These are phyloP conservation scores for Triangularia verruculosa DNA, from an alignment of 2,329 filamentous ascomycete genomes.

Conservation along the genomic window DNA sequence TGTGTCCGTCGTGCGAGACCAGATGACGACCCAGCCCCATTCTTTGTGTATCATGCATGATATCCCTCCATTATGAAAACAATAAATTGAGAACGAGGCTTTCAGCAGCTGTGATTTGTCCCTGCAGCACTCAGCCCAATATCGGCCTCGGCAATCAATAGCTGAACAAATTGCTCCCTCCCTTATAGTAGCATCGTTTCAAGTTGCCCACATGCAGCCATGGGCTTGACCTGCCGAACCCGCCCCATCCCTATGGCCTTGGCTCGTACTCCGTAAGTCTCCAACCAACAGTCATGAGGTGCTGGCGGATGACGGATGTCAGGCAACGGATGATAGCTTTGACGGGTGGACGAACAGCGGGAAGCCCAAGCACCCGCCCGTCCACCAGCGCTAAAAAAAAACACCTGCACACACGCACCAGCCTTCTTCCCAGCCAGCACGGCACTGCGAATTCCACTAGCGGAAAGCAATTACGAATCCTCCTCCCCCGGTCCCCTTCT, in stretches of 20 bases:
- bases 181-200: slow-evolving; percentile 9
- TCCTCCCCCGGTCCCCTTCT: no score
- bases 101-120: no score
- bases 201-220: slow-evolving; percentile 14
- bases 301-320: not conserved
- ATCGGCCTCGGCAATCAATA: no score
- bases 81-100: slow-evolving; percentile 1
- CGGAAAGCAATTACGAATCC: not conserved
- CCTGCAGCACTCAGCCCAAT: no score
- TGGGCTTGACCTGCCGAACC: slow-evolving; percentile 1
- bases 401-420: no score
- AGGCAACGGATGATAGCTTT: not conserved
- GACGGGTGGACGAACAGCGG: not conserved
- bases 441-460: not conserved
- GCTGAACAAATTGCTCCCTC: slow-evolving; percentile 6
- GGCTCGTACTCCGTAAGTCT: not conserved
- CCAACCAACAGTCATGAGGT: not conserved
- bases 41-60: not conserved
- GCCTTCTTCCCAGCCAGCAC: not conserved
- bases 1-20: not conserved
- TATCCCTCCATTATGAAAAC: not conserved
- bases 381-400: no score
- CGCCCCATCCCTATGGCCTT: not conserved
- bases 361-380: not conserved
- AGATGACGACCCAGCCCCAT: not conserved